Evolutionary conservation across 345 rosid genomes (phyloP), one percentile per base, ranked within the genome.

Genomic region (Melastoma malabathricum): DNA sequence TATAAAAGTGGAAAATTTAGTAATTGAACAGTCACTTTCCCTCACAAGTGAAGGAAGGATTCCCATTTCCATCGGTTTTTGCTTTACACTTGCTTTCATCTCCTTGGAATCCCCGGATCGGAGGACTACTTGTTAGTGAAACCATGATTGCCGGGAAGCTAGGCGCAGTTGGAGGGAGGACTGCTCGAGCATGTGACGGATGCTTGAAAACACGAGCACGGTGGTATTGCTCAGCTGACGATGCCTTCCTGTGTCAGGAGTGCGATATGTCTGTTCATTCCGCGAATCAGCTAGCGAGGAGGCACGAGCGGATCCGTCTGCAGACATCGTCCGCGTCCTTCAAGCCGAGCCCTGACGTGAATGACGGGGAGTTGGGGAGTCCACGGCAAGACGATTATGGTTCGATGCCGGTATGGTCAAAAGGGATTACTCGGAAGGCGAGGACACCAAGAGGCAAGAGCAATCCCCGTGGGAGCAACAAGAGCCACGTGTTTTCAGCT

Each of bases 171-270:
- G 82, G 82, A 23, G 97, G 81, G 13, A 89, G 73, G 61, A 83
- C 86, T 1, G 90, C 89, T 0, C 77, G 97, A 18, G 90, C 94
- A 0, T 89, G 97, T 20, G 95, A 89, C 45, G 73, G 74, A 56
- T 89, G 97, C 61, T 67, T 79, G 49, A 75, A 72, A 63, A 67
- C 68, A 57, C 68, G 90, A 3, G 97, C 97, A 0, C 72, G 89
- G 10, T 89, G 95, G 97, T 89, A 79, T 53, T 89, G 97, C 23
- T 82, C 88, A 0, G 89, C 97, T 0, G 97, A 89, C 51, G 97
- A 89, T 63, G 97, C 97, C 14, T 89, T 89, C 47, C 90, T 89
- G 34, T 89, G 97, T 62, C 94, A 83, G 55, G 60, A 66, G 15
- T 89, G 97, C 18, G 97, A 89, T 54, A 63, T 76, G 25, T 72